Base-by-base conservation (phyloP, 2,329 filamentous ascomycete species). In the Penicillium sp. region DNA sequence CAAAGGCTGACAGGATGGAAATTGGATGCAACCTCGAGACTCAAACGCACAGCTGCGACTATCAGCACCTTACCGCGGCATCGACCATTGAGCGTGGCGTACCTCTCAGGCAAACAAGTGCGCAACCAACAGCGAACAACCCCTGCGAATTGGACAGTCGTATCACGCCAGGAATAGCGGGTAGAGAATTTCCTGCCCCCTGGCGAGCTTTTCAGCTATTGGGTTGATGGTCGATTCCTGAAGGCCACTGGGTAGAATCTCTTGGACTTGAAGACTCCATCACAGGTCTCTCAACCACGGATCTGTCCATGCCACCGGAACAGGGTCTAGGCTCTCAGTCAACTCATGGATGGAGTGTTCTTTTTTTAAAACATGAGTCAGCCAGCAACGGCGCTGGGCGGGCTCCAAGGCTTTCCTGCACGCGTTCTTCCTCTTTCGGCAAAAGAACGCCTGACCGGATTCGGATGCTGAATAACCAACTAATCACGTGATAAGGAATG, bases 321-420 rank as follows among this genome's bases (percentile, higher is more conserved):
- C 35, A 53, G 54, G 60, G 60, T 15, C 60, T 57, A 58, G 60
- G 50, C 50, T 58, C 30, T 41, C 31, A 45, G 45, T 13, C 51
- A 31, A 49, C 30, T 44, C 29, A 21, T n/a, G 38, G 23, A 35
- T 26, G 45, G 50, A 60, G 7, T 53, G 56, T 65, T 65, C 63
- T 67, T 65, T 67, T 67, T 65, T 67, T 66, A 66, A 54, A 19
- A 15, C 55, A 26, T 57, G 59, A 63, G 55, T 62, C 52, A 52
- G 38, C 35, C 35, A 41, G 35, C 9, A 41, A 41, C 35, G 11
- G 35, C 15, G 13, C 35, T 11, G 35, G 35, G 9, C 51, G 15
- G 52, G 19, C 26, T 23, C 17, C 30, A 48, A 26, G 21, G 35
- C 15, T 23, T 19, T 46, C 4, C 4, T 5, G 44, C 35, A 46